Base-by-base conservation (phyloP, 768 basidiomycete species). In the Hygrophorus russula region DNA sequence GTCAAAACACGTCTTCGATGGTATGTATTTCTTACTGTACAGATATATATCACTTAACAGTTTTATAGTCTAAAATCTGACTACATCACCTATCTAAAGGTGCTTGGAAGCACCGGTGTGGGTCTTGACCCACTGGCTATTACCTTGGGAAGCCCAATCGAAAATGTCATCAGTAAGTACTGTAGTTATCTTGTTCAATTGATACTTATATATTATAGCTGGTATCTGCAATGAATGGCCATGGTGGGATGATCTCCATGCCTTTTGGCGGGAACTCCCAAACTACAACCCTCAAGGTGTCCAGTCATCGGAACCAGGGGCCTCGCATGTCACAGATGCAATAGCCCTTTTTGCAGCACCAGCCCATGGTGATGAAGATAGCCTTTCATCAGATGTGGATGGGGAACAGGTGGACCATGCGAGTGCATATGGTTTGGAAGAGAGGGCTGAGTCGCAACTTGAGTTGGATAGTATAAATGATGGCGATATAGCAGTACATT, bases 201-300 rank as follows among this genome's bases (percentile, higher is more conserved):
- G 12, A 3, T 7, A 31, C 7, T 3, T 30, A 36, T 8, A 24
- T 20, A 9, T 34, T 28, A 41, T 17, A 50, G 48, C 35, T 20
- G 3, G 10, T 2, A 51, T 58, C 13, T 31, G 19, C 1, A 14
- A 15, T 1, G 29, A 51, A 9, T 61, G 54, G 53, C 55, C 58
- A 17, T 60, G 54, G 52, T 62, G 56, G 56, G 50, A 56, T 17
- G 51, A 53, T 24, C 41, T 62, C 2, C 58, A 62, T 38, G 24
- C 53, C 11, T 53, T 60, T 32, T 60, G 59, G 59, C 20, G 44
- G 7, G 54, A 60, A 41, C 53, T 61, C 18, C 61, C 59, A 2
- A 53, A 53, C 44, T 61, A 58, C 49, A 59, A 59, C 39, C 54
- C 59, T 2, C 39, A 59, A 13, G 51, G 46, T 12, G 58, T 58